phyloP scores from a whole-genome alignment of 148 eudicot species.

The Simmondsia chinensis region DNA sequence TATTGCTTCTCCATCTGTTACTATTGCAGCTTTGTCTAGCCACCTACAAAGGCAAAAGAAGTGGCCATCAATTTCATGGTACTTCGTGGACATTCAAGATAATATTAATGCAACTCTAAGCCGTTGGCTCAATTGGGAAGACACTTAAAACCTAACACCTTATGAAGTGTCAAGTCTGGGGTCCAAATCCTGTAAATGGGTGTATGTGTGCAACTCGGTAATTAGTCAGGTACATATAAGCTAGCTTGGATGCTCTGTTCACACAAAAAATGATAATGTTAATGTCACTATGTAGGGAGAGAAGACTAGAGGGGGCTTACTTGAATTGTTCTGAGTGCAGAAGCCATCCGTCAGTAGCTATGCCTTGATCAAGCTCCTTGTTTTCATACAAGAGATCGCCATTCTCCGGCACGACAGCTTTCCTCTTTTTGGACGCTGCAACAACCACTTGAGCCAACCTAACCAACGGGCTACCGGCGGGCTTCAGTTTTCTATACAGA shows the following conservation, averaged over 20 bases:
- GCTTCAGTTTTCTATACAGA: constrained; percentile 32
- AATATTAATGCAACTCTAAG: background rate
- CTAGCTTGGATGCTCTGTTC: no score
- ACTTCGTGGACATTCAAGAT: background rate
- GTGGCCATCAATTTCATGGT: background rate
- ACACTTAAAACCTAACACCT: no score
- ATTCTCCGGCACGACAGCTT: constrained; percentile 18
- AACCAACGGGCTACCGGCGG: constrained; percentile 51
- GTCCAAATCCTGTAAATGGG: no score
- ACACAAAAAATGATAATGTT: no score
- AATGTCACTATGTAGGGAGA: no score
- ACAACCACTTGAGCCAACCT: constrained; percentile 41
- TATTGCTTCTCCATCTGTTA: constrained; percentile 23
- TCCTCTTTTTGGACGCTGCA: constrained; percentile 45
- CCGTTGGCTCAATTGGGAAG: no score
- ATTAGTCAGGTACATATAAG: no score
- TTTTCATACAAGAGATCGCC: constrained; percentile 22
- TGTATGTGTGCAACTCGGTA: no score
- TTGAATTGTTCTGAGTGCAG: constrained; percentile 39
- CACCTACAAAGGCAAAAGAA: constrained; percentile 26
- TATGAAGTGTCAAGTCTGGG: no score
- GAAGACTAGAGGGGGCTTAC: constrained; percentile 15
- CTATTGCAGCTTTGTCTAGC: constrained; percentile 54
- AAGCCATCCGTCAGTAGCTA: constrained; percentile 40
- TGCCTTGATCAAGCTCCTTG: constrained; percentile 38